Evolutionary conservation across 345 rosid species (phyloP).

Genomic region (Capsella bursapastoris): DNA sequence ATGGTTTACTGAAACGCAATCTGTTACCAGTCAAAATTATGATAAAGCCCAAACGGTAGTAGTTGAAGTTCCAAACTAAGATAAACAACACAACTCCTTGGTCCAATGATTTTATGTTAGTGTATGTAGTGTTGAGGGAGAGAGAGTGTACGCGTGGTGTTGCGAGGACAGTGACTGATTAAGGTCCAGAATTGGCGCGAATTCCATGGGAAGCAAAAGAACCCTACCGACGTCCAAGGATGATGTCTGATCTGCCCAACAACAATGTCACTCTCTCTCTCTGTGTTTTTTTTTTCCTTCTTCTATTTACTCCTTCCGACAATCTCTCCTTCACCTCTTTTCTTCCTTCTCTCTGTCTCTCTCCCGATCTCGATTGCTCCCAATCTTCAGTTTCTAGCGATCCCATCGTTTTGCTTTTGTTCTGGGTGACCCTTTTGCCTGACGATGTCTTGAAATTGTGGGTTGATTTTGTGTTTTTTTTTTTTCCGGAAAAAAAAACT

Average conservation of each 20-base stretch:
- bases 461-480: not conserved
- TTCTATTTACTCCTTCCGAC: constrained; percentile 30
- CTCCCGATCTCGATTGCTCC: constrained; percentile 8
- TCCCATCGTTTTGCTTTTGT: constrained; percentile 28
- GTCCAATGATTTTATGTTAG: too few species aligned
- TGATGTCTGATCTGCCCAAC: constrained; percentile 18
- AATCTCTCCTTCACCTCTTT: constrained; percentile 31
- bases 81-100: too few species aligned
- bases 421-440: constrained; percentile 21
- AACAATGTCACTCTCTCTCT: constrained; percentile 57
- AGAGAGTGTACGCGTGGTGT: constrained; percentile 35
- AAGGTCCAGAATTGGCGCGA: constrained; percentile 88
- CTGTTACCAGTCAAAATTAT: not conserved
- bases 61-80: not conserved
- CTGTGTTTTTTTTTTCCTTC: not conserved
- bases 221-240: constrained; percentile 60
- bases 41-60: too few species aligned
- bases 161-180: constrained; percentile 43
- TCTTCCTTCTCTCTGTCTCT: constrained; percentile 3
- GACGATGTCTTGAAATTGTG: constrained; percentile 13
- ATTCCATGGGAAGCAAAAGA: constrained; percentile 51
- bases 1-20: too few species aligned
- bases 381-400: constrained; percentile 19
- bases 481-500: not conserved
- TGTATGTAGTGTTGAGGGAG: not conserved